Conservation (phyloP, 345 rosid genomes). For the Linum usitatissimum region DNA sequence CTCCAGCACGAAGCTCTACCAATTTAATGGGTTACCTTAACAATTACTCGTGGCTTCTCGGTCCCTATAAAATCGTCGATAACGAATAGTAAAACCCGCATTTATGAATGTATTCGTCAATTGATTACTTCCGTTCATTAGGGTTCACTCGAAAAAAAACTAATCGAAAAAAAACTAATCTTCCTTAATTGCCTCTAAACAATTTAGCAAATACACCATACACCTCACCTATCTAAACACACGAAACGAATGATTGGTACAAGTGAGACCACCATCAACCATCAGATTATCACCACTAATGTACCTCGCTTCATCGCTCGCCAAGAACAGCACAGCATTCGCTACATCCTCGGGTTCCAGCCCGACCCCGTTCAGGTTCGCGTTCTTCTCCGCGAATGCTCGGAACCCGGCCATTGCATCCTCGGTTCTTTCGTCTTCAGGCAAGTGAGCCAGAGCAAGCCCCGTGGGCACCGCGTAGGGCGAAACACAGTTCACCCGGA, state of each 20-base stretch:
- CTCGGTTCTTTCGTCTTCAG: conserved; percentile 58
- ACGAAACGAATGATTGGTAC: conserved; percentile 44
- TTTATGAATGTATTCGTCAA: no score
- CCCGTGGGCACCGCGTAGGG: conserved; percentile 63
- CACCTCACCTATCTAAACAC: conserved; percentile 40
- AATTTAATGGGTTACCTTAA: no score
- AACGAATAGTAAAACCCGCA: no score
- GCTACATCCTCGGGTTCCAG: conserved; percentile 67
- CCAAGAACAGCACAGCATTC: conserved; percentile 66
- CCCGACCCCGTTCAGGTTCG: conserved; percentile 74
- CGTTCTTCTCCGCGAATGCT: conserved; percentile 34
- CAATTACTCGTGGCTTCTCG: no score
- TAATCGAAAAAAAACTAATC: no score
- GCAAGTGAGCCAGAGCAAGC: conserved; percentile 67
- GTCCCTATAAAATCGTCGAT: no score
- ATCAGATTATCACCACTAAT: conserved; percentile 73
- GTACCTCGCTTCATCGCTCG: conserved; percentile 77
- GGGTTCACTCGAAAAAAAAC: no score
- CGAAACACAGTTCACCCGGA: conserved; percentile 87
- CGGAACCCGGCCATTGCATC: conserved; percentile 44
- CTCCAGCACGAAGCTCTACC: no score
- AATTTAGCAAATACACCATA: no score
- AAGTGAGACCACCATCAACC: conserved; percentile 86
- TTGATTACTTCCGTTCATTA: no score
- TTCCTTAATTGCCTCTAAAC: no score